Evolutionary conservation across 2,329 filamentous ascomycete species (phyloP).

Genomic region (Alternaria metachromatica): DNA sequence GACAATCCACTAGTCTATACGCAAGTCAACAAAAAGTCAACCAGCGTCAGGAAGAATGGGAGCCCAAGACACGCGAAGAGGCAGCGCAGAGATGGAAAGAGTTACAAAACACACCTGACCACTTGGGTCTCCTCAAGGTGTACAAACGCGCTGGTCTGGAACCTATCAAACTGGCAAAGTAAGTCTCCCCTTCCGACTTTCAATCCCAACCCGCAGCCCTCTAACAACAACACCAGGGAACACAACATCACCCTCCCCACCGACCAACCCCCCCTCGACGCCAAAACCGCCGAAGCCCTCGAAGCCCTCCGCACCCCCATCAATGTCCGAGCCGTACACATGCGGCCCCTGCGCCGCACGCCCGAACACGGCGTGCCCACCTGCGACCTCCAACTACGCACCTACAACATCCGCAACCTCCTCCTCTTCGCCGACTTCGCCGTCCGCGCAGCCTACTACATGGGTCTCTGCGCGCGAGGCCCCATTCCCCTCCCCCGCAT

Average conservation of each 20-base stretch:
- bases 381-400: constrained; percentile 91
- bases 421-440: constrained; percentile 97
- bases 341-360: constrained; percentile 79
- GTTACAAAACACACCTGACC: constrained; percentile 39
- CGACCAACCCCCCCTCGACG: constrained; percentile 37
- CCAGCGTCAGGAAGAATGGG: constrained; percentile 25
- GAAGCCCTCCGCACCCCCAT: constrained; percentile 61
- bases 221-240: constrained; percentile 20
- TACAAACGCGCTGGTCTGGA: constrained; percentile 44
- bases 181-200: not conserved
- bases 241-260: constrained; percentile 41
- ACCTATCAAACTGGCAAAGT: constrained; percentile 47
- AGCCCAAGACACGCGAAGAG: constrained; percentile 41
- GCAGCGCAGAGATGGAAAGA: constrained; percentile 38
- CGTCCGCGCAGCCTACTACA: constrained; percentile 91
- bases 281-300: constrained; percentile 39
- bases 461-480: constrained; percentile 83
- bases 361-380: constrained; percentile 79
- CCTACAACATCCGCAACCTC: constrained; percentile 86
- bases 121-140: constrained; percentile 36
- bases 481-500: constrained; percentile 86
- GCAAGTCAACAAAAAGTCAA: constrained; percentile 33
- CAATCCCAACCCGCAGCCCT: not conserved
- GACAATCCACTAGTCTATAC: constrained; percentile 27
- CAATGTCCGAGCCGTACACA: constrained; percentile 83